Base-by-base conservation (phyloP, 2,329 filamentous ascomycete species). In the Cladosporium sp. region DNA sequence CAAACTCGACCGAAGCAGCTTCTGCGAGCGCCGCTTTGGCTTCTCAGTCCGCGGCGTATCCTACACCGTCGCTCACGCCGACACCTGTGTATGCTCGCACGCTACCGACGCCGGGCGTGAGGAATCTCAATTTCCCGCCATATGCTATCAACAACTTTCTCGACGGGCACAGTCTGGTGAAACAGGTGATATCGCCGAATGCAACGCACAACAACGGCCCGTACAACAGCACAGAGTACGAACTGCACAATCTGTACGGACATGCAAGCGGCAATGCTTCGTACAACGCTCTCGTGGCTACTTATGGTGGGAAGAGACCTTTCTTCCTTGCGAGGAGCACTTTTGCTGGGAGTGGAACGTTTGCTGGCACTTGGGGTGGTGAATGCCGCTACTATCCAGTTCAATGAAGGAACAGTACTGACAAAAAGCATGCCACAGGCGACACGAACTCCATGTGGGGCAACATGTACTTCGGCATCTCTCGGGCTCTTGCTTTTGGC, bases 301-400 rank as follows among this genome's bases (percentile, higher is more conserved):
- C 90, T 14, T 85, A 85, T 64, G 86, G 88, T 0, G 81, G 79
- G 8, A 89, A 90, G 74, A 86, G 91, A 0, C 91, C 92, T 0
- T 91, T 95, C 77, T 89, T 95, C 72, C 91, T 96, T 71, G 90
- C 89, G 0, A 88, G 92, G 16, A 91, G 89, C 53, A 94, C 91
- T 1, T 93, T 93, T 73, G 83, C 90, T 14, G 91, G 91, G 4
- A 86, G 87, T 0, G 91, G 91, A 2, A 86, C 86, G 75, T 89
- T 85, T 79, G 88, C 90, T 1, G 91, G 90, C 1, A 91, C 93
- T 76, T 94, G 91, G 58, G 67, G 67, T 53, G 60, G 59, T 62
- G 23, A 39, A 48, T 21, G 7, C 4, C 14, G 1, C 7, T 0
- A 3, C 7, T 0, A 3, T 3, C 2, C 11, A 32, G 21, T 13